phyloP scores from a whole-genome alignment of 139 green algal species.

The Trebouxia sp. region DNA sequence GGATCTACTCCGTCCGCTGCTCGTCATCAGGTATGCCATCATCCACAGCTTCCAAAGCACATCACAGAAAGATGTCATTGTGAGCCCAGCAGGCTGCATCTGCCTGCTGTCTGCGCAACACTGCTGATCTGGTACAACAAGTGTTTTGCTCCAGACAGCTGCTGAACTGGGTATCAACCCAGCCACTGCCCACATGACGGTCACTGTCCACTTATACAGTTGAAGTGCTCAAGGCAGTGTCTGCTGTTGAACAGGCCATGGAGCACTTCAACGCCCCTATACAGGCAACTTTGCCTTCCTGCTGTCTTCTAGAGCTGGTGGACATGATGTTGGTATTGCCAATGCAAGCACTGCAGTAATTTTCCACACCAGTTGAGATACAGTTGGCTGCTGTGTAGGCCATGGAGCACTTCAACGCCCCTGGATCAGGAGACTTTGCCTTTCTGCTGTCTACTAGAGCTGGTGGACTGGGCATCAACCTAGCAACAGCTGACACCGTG shows the following conservation, averaged over 20 bases:
- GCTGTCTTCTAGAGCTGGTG: slow-evolving; percentile 87
- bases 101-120: no score
- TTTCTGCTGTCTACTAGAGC: slow-evolving; percentile 94
- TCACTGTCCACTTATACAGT: no score
- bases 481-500: slow-evolving; percentile 84
- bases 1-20: slow-evolving; percentile 77
- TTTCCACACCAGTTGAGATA: background rate
- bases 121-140: no score
- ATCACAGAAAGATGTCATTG: no score
- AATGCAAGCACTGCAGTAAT: background rate
- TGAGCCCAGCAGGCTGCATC: no score
- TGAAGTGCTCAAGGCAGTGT: no score
- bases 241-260: slow-evolving; percentile 71
- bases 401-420: slow-evolving; percentile 97
- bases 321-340: no score
- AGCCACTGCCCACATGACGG: no score
- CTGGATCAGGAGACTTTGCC: slow-evolving; percentile 84
- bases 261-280: slow-evolving; percentile 93
- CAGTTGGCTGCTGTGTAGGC: slow-evolving; percentile 37
- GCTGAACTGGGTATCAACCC: background rate
- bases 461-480: slow-evolving; percentile 90
- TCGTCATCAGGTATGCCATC: slow-evolving; percentile 54
- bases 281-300: slow-evolving; percentile 92
- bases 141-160: no score
- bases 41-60: no score